Percentiles rank a stretch among this genome's conserved stretches.
These are phyloP conservation scores for Agarophyton chilense DNA, from an alignment of 23 red algal species.

Conservation along the genomic window DNA sequence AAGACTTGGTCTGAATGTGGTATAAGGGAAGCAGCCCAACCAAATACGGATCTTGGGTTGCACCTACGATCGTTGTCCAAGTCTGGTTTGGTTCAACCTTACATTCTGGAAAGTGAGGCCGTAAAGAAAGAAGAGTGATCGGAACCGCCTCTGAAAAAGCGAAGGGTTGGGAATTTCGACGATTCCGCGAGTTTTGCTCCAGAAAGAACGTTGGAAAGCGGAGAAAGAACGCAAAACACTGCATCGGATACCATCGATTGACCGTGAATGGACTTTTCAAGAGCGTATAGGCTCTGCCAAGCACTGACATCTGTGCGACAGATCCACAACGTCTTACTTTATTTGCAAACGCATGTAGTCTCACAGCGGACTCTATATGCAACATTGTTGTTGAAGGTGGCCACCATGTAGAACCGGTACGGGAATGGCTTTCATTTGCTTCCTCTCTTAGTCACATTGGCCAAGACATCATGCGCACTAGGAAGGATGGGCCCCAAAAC, in stretches of 20 bases:
- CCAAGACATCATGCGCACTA: slow-evolving; percentile 6
- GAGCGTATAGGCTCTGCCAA: slow-evolving; percentile 12
- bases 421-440: slow-evolving; percentile 37
- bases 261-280: slow-evolving; percentile 7
- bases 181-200: background rate
- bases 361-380: slow-evolving; percentile 17
- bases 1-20: slow-evolving; percentile 30
- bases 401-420: background rate
- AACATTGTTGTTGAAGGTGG: background rate
- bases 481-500: background rate
- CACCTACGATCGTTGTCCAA: slow-evolving; percentile 32
- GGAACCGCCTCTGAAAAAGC: too few relatives aligned
- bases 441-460: slow-evolving; percentile 35
- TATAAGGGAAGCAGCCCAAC: slow-evolving; percentile 13
- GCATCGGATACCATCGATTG: background rate
- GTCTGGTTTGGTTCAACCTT: slow-evolving; percentile 8
- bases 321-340: background rate
- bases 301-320: slow-evolving; percentile 38
- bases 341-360: slow-evolving; percentile 13
- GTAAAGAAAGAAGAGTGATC: background rate
- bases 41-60: background rate
- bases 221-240: background rate
- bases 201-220: background rate
- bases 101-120: background rate
- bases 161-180: too few relatives aligned